phyloP scores from a whole-genome alignment of 192 early-diverging fungal species.

The Podila epicladia region DNA sequence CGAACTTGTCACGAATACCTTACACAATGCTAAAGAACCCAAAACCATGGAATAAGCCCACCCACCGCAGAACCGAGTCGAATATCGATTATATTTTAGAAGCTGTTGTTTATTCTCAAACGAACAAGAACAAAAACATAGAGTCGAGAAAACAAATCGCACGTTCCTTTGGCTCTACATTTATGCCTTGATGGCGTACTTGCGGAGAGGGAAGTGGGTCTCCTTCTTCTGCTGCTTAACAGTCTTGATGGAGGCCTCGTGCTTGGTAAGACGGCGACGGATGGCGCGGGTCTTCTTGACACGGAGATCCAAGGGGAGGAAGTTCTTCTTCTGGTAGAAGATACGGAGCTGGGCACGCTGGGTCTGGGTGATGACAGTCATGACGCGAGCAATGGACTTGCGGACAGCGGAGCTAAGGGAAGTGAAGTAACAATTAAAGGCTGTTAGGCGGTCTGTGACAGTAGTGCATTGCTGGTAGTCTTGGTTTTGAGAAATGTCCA shows the following conservation, averaged over 20 bases:
- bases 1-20: too few relatives aligned
- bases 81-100: too few relatives aligned
- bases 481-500: not conserved
- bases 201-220: constrained; percentile 90
- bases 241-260: constrained; percentile 86
- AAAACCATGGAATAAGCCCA: not conserved
- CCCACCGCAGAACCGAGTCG: too few relatives aligned
- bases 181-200: constrained; percentile 91
- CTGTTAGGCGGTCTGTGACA: constrained; percentile 1
- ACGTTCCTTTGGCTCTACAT: constrained; percentile 18
- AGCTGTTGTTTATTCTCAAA: constrained; percentile 1
- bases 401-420: constrained; percentile 78
- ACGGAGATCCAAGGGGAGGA: constrained; percentile 95
- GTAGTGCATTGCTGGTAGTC: not conserved
- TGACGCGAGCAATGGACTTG: constrained; percentile 93
- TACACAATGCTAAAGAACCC: constrained; percentile 10
- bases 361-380: constrained; percentile 96
- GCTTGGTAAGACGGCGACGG: constrained; percentile 91
- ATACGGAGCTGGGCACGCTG: constrained; percentile 88
- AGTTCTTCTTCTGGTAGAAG: constrained; percentile 96
- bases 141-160: constrained; percentile 9
- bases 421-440: not conserved
- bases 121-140: constrained; percentile 2
- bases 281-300: constrained; percentile 99
- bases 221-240: constrained; percentile 90